Evolutionary conservation across 2,329 filamentous ascomycete genomes (phyloP), one percentile per base, ranked within the genome.

Genomic region (Grosmannia huntii): DNA sequence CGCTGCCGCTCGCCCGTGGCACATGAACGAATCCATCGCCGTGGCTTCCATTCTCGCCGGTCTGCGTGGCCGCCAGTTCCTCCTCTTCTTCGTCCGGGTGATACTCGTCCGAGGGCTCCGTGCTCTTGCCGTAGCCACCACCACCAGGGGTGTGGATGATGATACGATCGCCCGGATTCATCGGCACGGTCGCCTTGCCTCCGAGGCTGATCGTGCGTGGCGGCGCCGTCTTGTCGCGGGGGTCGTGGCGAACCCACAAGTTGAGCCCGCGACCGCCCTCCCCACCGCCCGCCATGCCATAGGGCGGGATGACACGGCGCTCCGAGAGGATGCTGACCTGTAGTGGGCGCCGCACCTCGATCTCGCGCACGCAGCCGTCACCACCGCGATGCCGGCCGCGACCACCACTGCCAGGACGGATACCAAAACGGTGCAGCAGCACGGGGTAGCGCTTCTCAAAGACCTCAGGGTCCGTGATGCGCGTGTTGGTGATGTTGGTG

Each of bases 101-200:
- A 7, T 31, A 53, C 28, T 53, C 27, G 16, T 53, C 27, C 16
- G 27, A 53, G 3, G 7, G 50, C 5, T 53, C 54, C 53, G 56
- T 48, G 38, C 55, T n/a, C 46, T 56, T 57, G 53, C 81, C 81
- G 79, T 81, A 85, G 0, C 78, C 82, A 51, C 83, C 82, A 51
- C 82, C 83, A 33, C 82, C 83, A 16, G 83, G 83, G 10, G 82
- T 85, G 60, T 75, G 73, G 5, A 86, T 73, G 48, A 84, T 79
- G 58, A 85, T 82, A 11, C 80, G 71, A 66, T 85, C 82, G 0
- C 82, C 82, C 1, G 75, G 69, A 61, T 76, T 70, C 74, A 84
- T 80, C 16, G 70, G 70, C 2, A 80, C 79, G 1, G 80, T 82
- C 58, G 82, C 83, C 70, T 84, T 85, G 4, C 75, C 80, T 0